Evolutionary conservation across 495 filamentous ascomycete genomes (phyloP).

Genomic region (Daldinia concentrica): DNA sequence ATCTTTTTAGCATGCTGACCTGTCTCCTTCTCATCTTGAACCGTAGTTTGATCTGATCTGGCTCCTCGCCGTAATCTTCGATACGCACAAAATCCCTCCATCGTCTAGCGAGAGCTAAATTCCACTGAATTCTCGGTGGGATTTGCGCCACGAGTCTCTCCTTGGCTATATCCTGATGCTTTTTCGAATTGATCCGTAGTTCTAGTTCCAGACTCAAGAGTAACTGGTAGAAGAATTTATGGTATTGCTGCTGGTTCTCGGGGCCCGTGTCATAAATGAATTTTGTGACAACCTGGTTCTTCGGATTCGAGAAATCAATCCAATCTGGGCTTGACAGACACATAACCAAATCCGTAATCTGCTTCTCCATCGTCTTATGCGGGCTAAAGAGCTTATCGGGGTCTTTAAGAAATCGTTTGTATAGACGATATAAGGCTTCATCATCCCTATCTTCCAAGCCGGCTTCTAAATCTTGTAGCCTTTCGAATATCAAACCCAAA

Average conservation of each 20-base stretch:
- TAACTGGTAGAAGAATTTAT: conserved; percentile 77
- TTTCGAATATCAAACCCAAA: conserved; percentile 61
- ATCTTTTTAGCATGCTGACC: conserved; percentile 69
- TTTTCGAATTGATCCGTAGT: conserved; percentile 64
- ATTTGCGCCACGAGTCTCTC: conserved; percentile 65
- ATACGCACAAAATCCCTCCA: conserved; percentile 74
- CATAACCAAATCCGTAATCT: conserved; percentile 73
- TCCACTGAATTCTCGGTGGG: conserved; percentile 73
- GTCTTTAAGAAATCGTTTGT: conserved; percentile 60
- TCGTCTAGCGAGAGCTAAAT: conserved; percentile 70
- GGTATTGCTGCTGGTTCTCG: conserved; percentile 51
- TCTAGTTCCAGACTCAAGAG: conserved; percentile 74
- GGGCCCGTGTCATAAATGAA: conserved; percentile 63
- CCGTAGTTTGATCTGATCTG: conserved; percentile 61
- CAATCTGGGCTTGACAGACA: conserved; percentile 68
- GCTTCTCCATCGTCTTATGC: conserved; percentile 67
- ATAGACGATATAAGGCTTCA: conserved; percentile 64
- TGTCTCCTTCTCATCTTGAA: conserved; percentile 68
- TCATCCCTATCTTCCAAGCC: conserved; percentile 67
- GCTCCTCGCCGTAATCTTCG: conserved; percentile 56
- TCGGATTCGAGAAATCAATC: conserved; percentile 72
- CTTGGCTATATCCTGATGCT: conserved; percentile 63
- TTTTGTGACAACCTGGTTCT: conserved; percentile 71
- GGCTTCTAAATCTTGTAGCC: conserved; percentile 63
- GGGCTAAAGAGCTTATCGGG: conserved; percentile 60